phyloP scores from a whole-genome alignment of 2,329 filamentous ascomycete species.

The Nigrospora osmanthi region DNA sequence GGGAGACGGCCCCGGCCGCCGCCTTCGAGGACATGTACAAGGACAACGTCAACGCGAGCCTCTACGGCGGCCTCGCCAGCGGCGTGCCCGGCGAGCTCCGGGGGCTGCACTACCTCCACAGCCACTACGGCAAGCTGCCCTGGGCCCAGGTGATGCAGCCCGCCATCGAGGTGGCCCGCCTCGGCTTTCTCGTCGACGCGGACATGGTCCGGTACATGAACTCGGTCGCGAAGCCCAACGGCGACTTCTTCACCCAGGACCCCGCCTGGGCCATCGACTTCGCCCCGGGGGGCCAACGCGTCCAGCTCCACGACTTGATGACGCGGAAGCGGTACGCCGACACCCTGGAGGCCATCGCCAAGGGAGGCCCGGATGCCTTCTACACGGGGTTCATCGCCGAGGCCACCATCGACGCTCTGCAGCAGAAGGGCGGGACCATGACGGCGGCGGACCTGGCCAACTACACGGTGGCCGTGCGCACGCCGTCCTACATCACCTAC shows the following conservation, averaged over 20 bases:
- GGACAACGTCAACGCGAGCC: slow-evolving; percentile 54
- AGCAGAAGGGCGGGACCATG: slow-evolving; percentile 65
- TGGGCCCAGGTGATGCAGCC: slow-evolving; percentile 64
- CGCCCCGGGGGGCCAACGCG: slow-evolving; percentile 36
- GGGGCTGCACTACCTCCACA: slow-evolving; percentile 67
- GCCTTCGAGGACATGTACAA: slow-evolving; percentile 77
- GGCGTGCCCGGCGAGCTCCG: slow-evolving; percentile 65
- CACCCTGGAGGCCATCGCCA: slow-evolving; percentile 42
- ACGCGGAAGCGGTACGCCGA: slow-evolving; percentile 46
- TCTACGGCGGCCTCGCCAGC: slow-evolving; percentile 63
- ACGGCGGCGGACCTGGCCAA: slow-evolving; percentile 70
- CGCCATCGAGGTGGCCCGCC: slow-evolving; percentile 61
- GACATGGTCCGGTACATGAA: slow-evolving; percentile 64
- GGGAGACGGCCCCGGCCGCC: slow-evolving; percentile 75
- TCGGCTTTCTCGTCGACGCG: slow-evolving; percentile 63
- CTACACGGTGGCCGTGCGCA: slow-evolving; percentile 60
- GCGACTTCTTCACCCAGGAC: slow-evolving; percentile 60
- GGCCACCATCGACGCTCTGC: slow-evolving; percentile 49
- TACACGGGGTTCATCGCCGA: slow-evolving; percentile 33
- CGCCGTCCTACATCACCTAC: slow-evolving; percentile 55
- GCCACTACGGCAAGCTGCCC: slow-evolving; percentile 52
- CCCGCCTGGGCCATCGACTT: slow-evolving; percentile 79
- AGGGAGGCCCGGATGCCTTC: slow-evolving; percentile 25
- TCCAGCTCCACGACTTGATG: slow-evolving; percentile 28
- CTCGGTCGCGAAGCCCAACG: slow-evolving; percentile 33